Percentiles rank a stretch among this genome's conserved stretches.
These are phyloP conservation scores for Narthecium ossifragum DNA, from an alignment of 106 monocot species.

Conservation along the genomic window DNA sequence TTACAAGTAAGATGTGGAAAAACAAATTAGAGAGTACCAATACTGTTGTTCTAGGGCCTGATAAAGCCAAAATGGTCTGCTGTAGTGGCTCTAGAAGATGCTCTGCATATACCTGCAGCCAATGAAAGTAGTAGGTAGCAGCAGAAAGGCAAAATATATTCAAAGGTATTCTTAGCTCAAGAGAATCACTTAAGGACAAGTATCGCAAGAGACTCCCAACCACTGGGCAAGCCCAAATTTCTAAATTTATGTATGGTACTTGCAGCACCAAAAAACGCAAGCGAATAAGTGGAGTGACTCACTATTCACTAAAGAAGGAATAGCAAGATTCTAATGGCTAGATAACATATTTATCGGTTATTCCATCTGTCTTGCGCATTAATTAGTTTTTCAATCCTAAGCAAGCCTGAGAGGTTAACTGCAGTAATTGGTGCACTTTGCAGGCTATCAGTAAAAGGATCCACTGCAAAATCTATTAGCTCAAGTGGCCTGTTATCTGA, in stretches of 20 bases:
- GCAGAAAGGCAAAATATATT: background rate
- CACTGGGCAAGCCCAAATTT: background rate
- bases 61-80: conserved; percentile 79
- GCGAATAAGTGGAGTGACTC: background rate
- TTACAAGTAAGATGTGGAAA: background rate
- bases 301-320: too few relatives aligned
- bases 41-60: conserved; percentile 77
- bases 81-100: conserved; percentile 81
- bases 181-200: too few relatives aligned
- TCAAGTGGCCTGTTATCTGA: too few relatives aligned
- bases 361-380: too few relatives aligned
- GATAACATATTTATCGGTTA: too few relatives aligned
- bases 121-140: conserved; percentile 1
- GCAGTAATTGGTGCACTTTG: too few relatives aligned
- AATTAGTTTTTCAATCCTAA: too few relatives aligned
- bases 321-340: too few relatives aligned
- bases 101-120: conserved; percentile 79
- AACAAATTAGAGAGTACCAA: conserved; percentile 34
- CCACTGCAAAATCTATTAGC: too few relatives aligned
- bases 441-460: too few relatives aligned
- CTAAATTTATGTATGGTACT: background rate
- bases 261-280: background rate
- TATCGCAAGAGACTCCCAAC: background rate
- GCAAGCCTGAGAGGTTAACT: too few relatives aligned
- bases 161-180: background rate